Evolutionary conservation across 148 eudicot genomes (phyloP).

Genomic region (Rhododendron ovatum): DNA sequence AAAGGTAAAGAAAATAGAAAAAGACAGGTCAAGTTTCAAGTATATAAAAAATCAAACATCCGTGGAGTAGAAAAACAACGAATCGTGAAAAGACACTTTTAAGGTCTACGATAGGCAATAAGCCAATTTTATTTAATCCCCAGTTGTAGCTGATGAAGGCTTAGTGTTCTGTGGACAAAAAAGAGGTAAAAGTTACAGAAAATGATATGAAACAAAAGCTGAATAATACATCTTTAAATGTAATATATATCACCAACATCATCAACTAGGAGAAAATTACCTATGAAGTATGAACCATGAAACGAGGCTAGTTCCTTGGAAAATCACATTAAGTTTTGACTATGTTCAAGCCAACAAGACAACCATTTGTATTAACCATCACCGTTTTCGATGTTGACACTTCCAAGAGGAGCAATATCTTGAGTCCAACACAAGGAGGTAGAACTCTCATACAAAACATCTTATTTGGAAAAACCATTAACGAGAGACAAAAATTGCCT

Average conservation of each 20-base stretch:
- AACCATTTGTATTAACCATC: background rate
- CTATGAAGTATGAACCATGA: background rate
- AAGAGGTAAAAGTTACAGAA: background rate
- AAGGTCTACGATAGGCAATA: background rate
- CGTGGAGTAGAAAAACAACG: background rate
- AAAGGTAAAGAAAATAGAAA: background rate
- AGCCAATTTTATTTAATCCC: background rate
- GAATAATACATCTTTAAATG: background rate
- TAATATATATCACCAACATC: background rate
- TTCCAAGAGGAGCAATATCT: background rate
- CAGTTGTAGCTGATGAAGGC: background rate
- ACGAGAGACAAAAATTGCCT: background rate
- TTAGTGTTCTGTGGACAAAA: background rate
- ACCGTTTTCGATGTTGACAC: background rate
- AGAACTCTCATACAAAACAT: background rate
- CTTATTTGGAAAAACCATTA: background rate
- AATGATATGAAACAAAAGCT: background rate
- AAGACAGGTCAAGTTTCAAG: too few relatives aligned
- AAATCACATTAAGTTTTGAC: background rate
- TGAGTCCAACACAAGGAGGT: background rate
- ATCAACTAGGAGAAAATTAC: background rate
- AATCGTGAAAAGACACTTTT: background rate
- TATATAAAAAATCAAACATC: too few relatives aligned
- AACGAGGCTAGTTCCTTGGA: background rate
- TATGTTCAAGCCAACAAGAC: background rate